Evolutionary conservation across 176 grass and related monocot species (phyloP), one percentile per base, ranked within the genome.

Genomic region (Carex myosuroides): DNA sequence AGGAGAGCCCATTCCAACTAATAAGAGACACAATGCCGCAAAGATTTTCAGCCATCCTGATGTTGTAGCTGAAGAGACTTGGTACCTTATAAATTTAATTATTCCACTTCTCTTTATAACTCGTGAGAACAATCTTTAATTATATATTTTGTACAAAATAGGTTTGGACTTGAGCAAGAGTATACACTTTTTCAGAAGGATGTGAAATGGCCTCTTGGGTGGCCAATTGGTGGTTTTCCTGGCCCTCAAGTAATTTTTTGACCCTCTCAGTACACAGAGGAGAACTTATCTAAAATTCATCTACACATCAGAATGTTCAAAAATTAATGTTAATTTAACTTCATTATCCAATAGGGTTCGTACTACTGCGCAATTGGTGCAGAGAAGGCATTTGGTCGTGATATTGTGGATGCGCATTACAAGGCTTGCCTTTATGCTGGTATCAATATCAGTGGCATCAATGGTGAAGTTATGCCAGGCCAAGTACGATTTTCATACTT

Each of bases 151-250:
- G 39, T 21, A 24, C 9, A 88, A 86, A 67, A 54, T 74, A 98
- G 91, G 95, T 98, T 91, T 73, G 95, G 95, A 37, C 90, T 98
- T 67, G 95, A 98, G 77, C 95, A 95, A 21, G 95, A 98, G 89
- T 98, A 98, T 72, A 98, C 95, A 60, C 95, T 98, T 37, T 88
- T 98, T 64, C 95, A 95, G 53, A 98, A 98, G 72, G 88, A 95
- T 88, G 89, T 72, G 44, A 98, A 93, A 12, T 98, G 95, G 95
- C 95, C 95, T 39, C 83, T 98, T 60, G 95, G 95, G 2, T 98
- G 95, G 95, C 92, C 95, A 55, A 3, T 95, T 37, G 92, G 95
- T 52, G 95, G 95, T 12, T 98, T 76, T 78, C 95, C 95, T 83
- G 95, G 91, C 21, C 92, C 95, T 84, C 95, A 98, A 87, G 95